Evolutionary conservation across 768 basidiomycete species (phyloP).

Genomic region (Cubamyces sp.): DNA sequence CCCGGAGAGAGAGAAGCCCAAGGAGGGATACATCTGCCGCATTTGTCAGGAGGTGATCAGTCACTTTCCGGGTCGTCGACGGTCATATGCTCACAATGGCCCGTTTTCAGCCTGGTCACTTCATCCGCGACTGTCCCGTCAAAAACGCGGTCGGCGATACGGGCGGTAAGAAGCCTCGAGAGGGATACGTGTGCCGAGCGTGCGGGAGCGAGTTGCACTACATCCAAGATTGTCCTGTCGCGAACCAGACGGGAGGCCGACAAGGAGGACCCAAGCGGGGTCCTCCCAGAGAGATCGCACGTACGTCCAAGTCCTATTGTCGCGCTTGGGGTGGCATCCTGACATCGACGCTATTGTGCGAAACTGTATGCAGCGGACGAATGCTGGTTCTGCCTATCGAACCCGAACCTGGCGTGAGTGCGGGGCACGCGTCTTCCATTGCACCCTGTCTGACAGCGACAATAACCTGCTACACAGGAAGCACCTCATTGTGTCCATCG

Average conservation of each 20-base stretch:
- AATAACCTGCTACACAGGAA: slow-evolving; percentile 56
- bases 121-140: slow-evolving; percentile 88
- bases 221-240: slow-evolving; percentile 83
- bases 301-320: slow-evolving; percentile 48
- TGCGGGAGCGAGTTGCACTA: slow-evolving; percentile 88
- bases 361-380: slow-evolving; percentile 65
- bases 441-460: not conserved
- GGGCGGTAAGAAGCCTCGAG: slow-evolving; percentile 78
- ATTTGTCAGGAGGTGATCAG: slow-evolving; percentile 70
- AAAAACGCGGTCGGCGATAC: slow-evolving; percentile 79
- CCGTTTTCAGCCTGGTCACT: slow-evolving; percentile 67
- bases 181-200: slow-evolving; percentile 89
- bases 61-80: not conserved
- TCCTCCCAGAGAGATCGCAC: slow-evolving; percentile 78
- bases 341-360: not conserved
- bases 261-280: slow-evolving; percentile 49
- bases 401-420: slow-evolving; percentile 84
- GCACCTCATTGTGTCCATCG: slow-evolving; percentile 94
- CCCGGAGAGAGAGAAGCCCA: slow-evolving; percentile 74
- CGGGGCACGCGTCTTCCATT: not conserved
- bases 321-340: not conserved
- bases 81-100: slow-evolving; percentile 9
- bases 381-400: slow-evolving; percentile 99
- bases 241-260: slow-evolving; percentile 52
- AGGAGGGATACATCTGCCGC: slow-evolving; percentile 86